Evolutionary conservation across 805 yeast genomes (phyloP).

Genomic region (Starmerella potacharoeniae): DNA sequence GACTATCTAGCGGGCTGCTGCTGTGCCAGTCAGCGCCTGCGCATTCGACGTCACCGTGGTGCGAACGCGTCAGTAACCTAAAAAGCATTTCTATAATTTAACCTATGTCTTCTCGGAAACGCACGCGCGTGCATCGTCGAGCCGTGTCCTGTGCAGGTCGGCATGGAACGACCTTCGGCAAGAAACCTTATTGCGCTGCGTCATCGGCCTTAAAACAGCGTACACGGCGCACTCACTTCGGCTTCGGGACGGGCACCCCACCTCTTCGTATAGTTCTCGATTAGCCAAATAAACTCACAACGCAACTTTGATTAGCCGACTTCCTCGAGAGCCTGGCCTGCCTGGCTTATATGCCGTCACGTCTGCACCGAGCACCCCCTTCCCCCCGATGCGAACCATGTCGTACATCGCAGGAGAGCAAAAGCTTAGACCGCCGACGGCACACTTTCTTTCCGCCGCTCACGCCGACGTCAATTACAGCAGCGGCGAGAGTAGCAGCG

Average conservation of each 20-base stretch:
- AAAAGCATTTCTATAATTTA: too few species aligned
- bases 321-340: neutral
- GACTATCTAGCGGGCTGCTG: too few species aligned
- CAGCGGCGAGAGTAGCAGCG: neutral
- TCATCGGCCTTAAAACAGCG: neutral
- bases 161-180: too few species aligned
- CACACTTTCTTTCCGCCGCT: neutral
- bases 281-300: neutral
- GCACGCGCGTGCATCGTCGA: too few species aligned
- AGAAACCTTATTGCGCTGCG: neutral
- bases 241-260: too few species aligned
- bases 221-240: neutral
- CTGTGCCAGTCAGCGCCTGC: too few species aligned
- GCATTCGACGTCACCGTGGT: too few species aligned
- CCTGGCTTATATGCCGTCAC: neutral
- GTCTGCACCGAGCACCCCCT: neutral
- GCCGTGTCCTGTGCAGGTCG: too few species aligned
- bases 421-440: neutral
- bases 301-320: neutral
- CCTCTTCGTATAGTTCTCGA: neutral
- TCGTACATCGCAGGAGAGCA: neutral
- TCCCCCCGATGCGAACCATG: neutral
- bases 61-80: too few species aligned
- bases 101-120: too few species aligned
- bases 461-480: neutral